These are phyloP conservation scores for Aspergillus asperescens DNA, from an alignment of 495 filamentous ascomycete genomes.

Conservation along the genomic window DNA sequence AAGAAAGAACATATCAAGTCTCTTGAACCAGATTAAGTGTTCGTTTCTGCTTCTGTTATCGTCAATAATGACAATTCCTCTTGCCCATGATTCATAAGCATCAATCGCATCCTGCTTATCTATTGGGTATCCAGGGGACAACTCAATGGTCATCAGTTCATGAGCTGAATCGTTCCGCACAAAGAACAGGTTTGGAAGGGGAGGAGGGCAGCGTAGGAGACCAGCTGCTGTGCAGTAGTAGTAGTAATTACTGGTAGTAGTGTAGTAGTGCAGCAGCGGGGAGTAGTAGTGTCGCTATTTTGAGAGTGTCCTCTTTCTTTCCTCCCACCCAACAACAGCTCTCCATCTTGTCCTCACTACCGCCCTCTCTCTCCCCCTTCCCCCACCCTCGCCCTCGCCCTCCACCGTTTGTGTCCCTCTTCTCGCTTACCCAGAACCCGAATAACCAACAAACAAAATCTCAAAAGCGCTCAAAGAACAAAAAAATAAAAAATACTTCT, in stretches of 20 bases:
- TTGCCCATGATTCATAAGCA: not conserved
- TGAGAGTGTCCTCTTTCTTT: no score
- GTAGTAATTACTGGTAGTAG: no score
- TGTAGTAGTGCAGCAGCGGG: no score
- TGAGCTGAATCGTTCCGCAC: no score
- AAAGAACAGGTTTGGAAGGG: no score
- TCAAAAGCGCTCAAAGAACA: not conserved
- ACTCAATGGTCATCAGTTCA: no score
- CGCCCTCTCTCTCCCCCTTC: constrained; percentile 6
- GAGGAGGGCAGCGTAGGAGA: no score
- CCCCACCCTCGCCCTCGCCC: constrained; percentile 16
- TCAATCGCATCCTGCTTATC: not conserved
- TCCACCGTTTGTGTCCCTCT: constrained; percentile 13
- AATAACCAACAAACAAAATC: constrained; percentile 10
- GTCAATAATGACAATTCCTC: no score
- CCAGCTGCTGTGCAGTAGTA: no score
- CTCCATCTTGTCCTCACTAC: constrained; percentile 6
- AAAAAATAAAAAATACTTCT: constrained; percentile 3
- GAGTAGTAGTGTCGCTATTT: not conserved
- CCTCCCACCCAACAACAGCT: not conserved
- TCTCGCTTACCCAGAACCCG: constrained; percentile 12
- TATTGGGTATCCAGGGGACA: no score
- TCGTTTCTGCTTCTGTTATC: not conserved
- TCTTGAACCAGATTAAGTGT: not conserved
- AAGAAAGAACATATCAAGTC: constrained; percentile 7